Percentiles rank a stretch among this genome's conserved stretches.
Conservation (phyloP, 2,329 filamentous ascomycete genomes). For the Talaromyces amestolkiae region DNA sequence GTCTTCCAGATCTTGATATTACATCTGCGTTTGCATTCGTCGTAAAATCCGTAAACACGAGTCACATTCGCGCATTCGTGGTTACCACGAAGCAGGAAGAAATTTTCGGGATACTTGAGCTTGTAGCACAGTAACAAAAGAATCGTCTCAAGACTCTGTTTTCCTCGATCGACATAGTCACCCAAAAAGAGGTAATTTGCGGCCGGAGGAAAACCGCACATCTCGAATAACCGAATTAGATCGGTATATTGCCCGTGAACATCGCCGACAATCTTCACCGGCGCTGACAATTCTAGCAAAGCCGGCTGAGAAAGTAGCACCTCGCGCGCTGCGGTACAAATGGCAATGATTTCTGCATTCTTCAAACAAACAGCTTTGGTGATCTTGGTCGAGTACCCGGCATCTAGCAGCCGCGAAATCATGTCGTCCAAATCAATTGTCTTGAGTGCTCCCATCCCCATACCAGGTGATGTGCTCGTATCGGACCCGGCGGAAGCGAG, state of each 20-base stretch:
- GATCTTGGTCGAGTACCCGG: conserved; percentile 92
- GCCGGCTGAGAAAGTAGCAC: conserved; percentile 89
- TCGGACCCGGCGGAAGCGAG: conserved; percentile 42
- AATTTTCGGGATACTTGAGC: conserved; percentile 95
- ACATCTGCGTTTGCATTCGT: conserved; percentile 93
- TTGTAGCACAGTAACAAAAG: conserved; percentile 92
- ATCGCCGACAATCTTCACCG: conserved; percentile 96
- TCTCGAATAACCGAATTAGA: conserved; percentile 94
- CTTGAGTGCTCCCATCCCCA: conserved; percentile 88
- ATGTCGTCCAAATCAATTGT: conserved; percentile 94
- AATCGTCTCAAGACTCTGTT: conserved; percentile 94
- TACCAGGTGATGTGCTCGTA: conserved; percentile 53
- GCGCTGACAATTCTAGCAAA: conserved; percentile 84
- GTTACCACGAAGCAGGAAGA: conserved; percentile 90
- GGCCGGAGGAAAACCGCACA: conserved; percentile 92
- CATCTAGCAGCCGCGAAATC: conserved; percentile 90
- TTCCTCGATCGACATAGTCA: conserved; percentile 94
- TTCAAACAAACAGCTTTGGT: conserved; percentile 97
- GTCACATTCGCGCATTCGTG: conserved; percentile 97
- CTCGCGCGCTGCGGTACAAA: conserved; percentile 85
- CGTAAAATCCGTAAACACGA: conserved; percentile 94
- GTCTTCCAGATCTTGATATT: conserved; percentile 99
- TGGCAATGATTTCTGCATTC: conserved; percentile 93
- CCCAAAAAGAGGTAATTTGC: conserved; percentile 93
- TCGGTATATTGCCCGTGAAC: conserved; percentile 97